Evolutionary conservation across 73 alveolate species (phyloP).

Genomic region (Tetrahymena borealis): DNA sequence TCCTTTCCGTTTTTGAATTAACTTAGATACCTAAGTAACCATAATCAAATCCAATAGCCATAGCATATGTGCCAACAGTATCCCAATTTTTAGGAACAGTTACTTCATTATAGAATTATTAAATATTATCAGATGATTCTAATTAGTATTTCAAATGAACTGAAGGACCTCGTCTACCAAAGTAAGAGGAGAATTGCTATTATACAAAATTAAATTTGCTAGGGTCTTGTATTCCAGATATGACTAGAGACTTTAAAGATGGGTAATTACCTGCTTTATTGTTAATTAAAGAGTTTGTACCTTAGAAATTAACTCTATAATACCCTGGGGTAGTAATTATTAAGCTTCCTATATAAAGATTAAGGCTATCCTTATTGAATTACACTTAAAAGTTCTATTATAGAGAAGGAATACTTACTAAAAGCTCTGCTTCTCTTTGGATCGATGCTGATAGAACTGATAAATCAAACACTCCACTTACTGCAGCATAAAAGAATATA

Average conservation of each 20-base stretch:
- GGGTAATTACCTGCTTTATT: background rate
- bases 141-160: background rate
- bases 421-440: background rate
- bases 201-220: background rate
- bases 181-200: background rate
- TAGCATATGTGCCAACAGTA: background rate
- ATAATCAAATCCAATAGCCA: background rate
- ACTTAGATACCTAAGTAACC: background rate
- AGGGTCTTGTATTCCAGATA: background rate
- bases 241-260: background rate
- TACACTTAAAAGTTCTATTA: background rate
- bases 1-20: background rate
- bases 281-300: background rate
- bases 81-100: background rate
- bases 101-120: background rate
- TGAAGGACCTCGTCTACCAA: background rate
- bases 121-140: background rate
- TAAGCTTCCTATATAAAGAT: background rate
- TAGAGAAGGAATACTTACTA: background rate
- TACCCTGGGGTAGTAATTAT: background rate
- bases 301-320: background rate
- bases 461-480: background rate
- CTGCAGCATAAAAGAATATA: background rate
- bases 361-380: background rate
- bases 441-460: background rate